Conservation (phyloP, 257 asterid genomes). For the Verbena officinalis region DNA sequence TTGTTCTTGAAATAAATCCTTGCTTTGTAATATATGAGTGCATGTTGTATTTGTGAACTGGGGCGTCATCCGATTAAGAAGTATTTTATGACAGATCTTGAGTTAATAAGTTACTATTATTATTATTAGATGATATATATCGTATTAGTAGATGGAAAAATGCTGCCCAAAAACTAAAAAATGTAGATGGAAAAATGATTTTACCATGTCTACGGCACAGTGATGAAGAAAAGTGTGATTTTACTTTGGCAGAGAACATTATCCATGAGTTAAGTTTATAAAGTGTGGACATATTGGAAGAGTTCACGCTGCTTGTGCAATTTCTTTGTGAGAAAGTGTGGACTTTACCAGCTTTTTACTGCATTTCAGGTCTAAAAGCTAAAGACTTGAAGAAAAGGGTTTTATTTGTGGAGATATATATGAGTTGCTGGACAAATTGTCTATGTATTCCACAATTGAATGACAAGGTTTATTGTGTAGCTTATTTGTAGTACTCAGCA, state of each 20-base stretch:
- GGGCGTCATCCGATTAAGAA: background rate
- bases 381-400: constrained; percentile 4
- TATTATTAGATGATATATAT: background rate
- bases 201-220: background rate
- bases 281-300: background rate
- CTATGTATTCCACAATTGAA: background rate
- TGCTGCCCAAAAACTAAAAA: too few species aligned
- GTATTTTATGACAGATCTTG: background rate
- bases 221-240: constrained; percentile 14
- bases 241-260: constrained; percentile 6
- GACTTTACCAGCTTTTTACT: background rate
- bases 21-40: background rate
- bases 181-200: background rate
- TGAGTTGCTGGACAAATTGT: background rate
- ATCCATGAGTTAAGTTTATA: background rate
- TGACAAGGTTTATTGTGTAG: background rate
- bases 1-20: background rate
- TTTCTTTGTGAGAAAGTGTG: constrained; percentile 11
- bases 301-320: background rate
- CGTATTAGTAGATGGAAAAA: background rate
- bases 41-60: background rate
- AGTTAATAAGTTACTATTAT: background rate
- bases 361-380: constrained; percentile 8
- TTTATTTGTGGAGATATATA: background rate
- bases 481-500: background rate